Percentiles rank a stretch among this genome's conserved stretches.
These are phyloP conservation scores for Juncus inflexus DNA, from an alignment of 176 grass and related monocot species.

Conservation along the genomic window DNA sequence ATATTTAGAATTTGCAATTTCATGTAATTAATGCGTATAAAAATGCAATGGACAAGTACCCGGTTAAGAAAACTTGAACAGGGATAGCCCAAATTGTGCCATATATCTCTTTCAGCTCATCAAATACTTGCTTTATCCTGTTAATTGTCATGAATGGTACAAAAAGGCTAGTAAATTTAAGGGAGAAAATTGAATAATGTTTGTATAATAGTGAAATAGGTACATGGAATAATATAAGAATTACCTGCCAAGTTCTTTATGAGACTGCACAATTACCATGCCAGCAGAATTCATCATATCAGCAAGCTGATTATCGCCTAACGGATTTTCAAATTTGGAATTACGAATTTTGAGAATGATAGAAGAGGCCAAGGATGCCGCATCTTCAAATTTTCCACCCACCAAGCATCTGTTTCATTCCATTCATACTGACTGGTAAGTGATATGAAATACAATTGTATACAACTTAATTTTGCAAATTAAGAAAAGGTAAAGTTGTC, in stretches of 20 bases:
- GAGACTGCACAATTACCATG: conserved; percentile 42
- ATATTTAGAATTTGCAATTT: not conserved
- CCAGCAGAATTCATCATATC: conserved; percentile 36
- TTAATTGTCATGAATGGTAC: not conserved
- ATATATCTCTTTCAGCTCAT: conserved; percentile 25
- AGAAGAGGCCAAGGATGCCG: conserved; percentile 19
- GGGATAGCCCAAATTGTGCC: conserved; percentile 26
- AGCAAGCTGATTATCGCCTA: conserved; percentile 27
- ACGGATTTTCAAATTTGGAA: conserved; percentile 15
- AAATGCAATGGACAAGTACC: conserved; percentile 1
- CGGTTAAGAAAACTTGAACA: conserved; percentile 18
- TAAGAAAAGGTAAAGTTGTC: not conserved
- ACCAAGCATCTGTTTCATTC: conserved; percentile 25
- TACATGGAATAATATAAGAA: conserved; percentile 6
- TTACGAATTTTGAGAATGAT: conserved; percentile 8
- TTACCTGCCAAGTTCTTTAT: conserved; percentile 35
- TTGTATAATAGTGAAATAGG: no score
- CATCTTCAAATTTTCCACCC: conserved; percentile 27
- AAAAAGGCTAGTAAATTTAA: no score
- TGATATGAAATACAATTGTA: not conserved
- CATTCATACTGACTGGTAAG: not conserved
- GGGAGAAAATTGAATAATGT: no score
- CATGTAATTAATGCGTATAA: not conserved
- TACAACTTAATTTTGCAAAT: not conserved
- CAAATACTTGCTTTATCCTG: conserved; percentile 21